Evolutionary conservation across 1,139 yeast genomes (phyloP), one percentile per base, ranked within the genome.

Genomic region (Sugiyamaella pinicola): DNA sequence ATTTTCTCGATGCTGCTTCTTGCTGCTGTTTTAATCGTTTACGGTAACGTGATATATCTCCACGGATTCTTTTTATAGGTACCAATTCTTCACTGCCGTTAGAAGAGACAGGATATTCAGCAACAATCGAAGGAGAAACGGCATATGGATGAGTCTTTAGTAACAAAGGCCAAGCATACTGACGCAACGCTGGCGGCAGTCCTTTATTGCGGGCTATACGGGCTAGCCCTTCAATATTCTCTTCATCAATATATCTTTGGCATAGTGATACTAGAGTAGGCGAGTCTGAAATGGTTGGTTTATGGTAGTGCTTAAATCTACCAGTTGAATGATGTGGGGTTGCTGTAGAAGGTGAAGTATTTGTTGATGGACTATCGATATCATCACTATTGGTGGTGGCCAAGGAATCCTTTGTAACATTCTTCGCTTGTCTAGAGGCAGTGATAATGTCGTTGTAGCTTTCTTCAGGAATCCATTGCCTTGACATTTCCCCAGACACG

Each of bases 121-220:
- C 85, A 58, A 80, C 56, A 40, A 86, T 76, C 58, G 80, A 85
- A 0, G 96, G 96, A 51, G 83, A 76, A 41, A 82, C 70, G 13
- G 89, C 96, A 73, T 84, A 87, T 0, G 97, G 96, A 68, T 91
- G 97, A 61, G 83, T 82, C 60, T 84, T 84, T 56, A 91, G 70
- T 49, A 91, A 69, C 7, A 88, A 72, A 1, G 97, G 96, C 97
- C 97, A 91, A 9, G 87, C 85, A 56, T 80, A 77, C 61, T 81
- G 83, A 56, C 98, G 77, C 52, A 89, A 74, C 57, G 83, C 80
- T 0, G 96, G 95, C 1, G 97, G 97, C 22, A 90, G 75, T 1
- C 98, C 97, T 57, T 83, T 77, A 61, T 86, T 91, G 58, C 96
- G 76, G 2, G 96, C 91, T 13, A 91, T 72, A 58, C 84, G 74